phyloP scores from a whole-genome alignment of 306 rosid genomes.

The Ceratonia siliqua region DNA sequence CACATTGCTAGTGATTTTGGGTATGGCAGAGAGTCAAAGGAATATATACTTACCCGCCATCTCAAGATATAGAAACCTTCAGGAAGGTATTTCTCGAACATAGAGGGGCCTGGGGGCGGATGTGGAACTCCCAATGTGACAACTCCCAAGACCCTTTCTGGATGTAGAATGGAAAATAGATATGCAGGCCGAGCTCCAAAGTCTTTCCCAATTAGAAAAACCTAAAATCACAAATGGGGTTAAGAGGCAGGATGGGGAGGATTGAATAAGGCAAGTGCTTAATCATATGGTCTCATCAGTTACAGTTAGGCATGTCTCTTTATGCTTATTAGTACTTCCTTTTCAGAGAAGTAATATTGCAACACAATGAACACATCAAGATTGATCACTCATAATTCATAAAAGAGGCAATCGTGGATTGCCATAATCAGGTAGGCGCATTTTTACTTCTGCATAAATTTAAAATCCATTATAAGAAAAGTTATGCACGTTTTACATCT shows the following conservation, averaged over 20 bases:
- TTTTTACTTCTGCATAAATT: neutral
- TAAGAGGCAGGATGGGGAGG: neutral
- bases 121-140: conserved; percentile 68
- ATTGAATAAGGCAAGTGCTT: conserved; percentile 2
- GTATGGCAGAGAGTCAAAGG: neutral
- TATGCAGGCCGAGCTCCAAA: conserved; percentile 65
- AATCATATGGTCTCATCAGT: neutral
- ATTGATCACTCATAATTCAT: neutral
- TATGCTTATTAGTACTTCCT: neutral
- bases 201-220: conserved; percentile 74
- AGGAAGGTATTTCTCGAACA: conserved; percentile 34
- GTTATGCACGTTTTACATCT: neutral
- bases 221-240: conserved; percentile 29
- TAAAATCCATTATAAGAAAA: neutral
- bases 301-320: neutral
- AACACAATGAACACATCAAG: neutral
- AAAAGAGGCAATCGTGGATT: neutral
- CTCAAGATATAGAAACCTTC: conserved; percentile 84
- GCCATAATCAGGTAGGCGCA: no score
- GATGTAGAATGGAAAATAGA: conserved; percentile 55
- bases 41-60: conserved; percentile 54
- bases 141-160: conserved; percentile 74
- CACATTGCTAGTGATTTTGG: neutral
- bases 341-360: neutral
- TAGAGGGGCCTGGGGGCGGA: conserved; percentile 47